Evolutionary conservation across 2,329 filamentous ascomycete species (phyloP).

Genomic region (Neocatenulostroma microsporum): DNA sequence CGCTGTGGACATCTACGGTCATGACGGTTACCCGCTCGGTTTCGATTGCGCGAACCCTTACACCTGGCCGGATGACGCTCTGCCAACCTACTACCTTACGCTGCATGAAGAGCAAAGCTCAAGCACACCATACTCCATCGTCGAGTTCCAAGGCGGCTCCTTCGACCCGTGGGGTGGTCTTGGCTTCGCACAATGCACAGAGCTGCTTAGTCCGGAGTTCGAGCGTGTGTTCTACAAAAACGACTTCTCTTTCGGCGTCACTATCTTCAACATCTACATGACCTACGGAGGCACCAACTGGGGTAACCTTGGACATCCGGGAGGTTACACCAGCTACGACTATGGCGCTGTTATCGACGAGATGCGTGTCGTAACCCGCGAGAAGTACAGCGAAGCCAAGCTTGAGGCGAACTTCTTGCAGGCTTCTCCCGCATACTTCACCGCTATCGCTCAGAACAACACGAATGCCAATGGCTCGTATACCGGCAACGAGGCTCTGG

Average conservation of each 20-base stretch:
- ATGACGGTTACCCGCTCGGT: conserved; percentile 55
- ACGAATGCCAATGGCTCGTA: conserved; percentile 44
- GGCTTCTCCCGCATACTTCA: conserved; percentile 62
- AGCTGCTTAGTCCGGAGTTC: conserved; percentile 64
- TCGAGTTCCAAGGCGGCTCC: conserved; percentile 46
- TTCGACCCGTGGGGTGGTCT: conserved; percentile 67
- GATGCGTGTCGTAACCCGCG: conserved; percentile 57
- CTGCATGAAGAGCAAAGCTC: conserved; percentile 55
- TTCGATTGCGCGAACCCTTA: conserved; percentile 56
- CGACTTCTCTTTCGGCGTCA: conserved; percentile 42
- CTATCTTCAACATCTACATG: conserved; percentile 70
- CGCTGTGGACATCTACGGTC: conserved; percentile 57
- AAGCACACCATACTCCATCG: conserved; percentile 55
- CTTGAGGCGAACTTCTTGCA: conserved; percentile 67
- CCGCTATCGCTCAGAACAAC: conserved; percentile 47
- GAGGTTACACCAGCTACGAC: conserved; percentile 52
- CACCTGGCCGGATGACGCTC: conserved; percentile 49
- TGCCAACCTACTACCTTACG: conserved; percentile 51
- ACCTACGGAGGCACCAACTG: conserved; percentile 74
- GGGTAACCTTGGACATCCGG: conserved; percentile 67
- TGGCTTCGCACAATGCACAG: conserved; percentile 60
- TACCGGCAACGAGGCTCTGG: conserved; percentile 45
- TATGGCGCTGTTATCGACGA: conserved; percentile 60
- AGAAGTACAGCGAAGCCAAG: conserved; percentile 75
- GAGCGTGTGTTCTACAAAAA: conserved; percentile 69